Base-by-base conservation (phyloP, 805 yeast genomes). In the Isabelozyma gotoi region DNA sequence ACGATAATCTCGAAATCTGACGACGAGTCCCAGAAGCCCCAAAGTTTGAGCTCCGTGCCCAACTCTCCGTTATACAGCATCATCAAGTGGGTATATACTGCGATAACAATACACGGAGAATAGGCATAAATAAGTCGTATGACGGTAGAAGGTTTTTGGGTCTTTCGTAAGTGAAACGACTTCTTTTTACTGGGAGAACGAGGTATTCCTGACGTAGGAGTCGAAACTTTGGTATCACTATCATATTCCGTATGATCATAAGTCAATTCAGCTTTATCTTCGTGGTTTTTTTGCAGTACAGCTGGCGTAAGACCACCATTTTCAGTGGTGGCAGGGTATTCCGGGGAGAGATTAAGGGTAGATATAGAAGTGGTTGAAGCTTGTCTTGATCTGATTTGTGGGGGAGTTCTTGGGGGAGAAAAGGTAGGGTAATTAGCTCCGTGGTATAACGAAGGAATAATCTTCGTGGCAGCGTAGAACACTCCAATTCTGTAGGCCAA, bases 11-110 rank as follows among this genome's bases (percentile, higher is more conserved):
- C 47, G 32, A 61, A 51, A 37, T 63, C 56, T 21, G 57, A 48
- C 21, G 50, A 50, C 11, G 60, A 49, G 33, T 34, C 52, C 78
- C 79, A 74, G 60, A 78, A 70, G 3, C 80, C 80, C 85, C 85
- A 82, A 17, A 82, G 55, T 50, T 75, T 73, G 39, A 82, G 62
- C 45, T 85, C 85, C 12, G 79, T 71, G 37, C 84, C 87, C 44
- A 86, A 68, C 57, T 82, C 85, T 40, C 90, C 88, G 40, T 85
- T 82, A 57, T 89, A 90, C 70, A 88, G 96, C 75, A 94, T 78
- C 79, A 92, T 85, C 53, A 94, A 70, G 62, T 94, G 96, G 2
- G 98, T 89, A 67, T 94, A 94, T 46, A 94, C 96, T 0, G 97
- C 96, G 45, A 94, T 90, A 33, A 94, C 82, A 45, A 94, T 83